Evolutionary conservation across 371 early-diverging fungal species (phyloP).

Genomic region (Mucor mucedo): DNA sequence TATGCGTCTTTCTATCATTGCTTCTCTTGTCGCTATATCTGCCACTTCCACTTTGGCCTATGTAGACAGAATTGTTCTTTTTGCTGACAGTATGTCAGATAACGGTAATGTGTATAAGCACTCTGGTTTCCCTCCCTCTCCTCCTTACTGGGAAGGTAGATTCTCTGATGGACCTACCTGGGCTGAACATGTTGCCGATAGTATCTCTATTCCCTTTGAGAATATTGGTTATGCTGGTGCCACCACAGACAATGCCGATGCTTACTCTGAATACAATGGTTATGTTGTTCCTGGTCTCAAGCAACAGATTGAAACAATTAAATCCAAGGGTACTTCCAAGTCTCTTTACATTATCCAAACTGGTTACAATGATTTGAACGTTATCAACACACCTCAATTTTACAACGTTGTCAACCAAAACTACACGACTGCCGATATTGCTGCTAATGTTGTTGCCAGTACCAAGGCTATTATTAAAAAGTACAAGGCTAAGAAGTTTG

Average conservation of each 20-base stretch:
- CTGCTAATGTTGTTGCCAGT: slow-evolving; percentile 18
- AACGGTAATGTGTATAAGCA: slow-evolving; percentile 30
- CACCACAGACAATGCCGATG: slow-evolving; percentile 49
- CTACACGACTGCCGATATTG: slow-evolving; percentile 19
- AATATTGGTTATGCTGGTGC: slow-evolving; percentile 58
- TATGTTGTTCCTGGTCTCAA: slow-evolving; percentile 25
- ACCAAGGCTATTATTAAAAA: slow-evolving; percentile 20
- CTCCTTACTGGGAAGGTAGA: slow-evolving; percentile 55
- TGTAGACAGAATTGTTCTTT: slow-evolving; percentile 29
- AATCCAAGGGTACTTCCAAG: slow-evolving; percentile 18
- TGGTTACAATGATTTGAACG: slow-evolving; percentile 34
- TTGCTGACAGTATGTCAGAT: slow-evolving; percentile 33
- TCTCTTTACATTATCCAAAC: slow-evolving; percentile 25
- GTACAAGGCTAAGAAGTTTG: slow-evolving; percentile 26
- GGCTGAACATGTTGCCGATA: slow-evolving; percentile 53
- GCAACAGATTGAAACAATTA: slow-evolving; percentile 21
- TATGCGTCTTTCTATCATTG: slow-evolving; percentile 6
- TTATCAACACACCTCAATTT: slow-evolving; percentile 25
- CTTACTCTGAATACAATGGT: slow-evolving; percentile 26
- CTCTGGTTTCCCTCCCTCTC: slow-evolving; percentile 28
- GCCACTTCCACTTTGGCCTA: slow-evolving; percentile 21
- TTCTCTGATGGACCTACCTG: slow-evolving; percentile 63
- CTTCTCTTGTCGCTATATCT: not conserved
- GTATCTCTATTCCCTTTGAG: slow-evolving; percentile 18
- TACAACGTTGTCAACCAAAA: slow-evolving; percentile 27